A percentile compares a stretch with the other conserved stretches of the same genome.
phyloP scores from a whole-genome alignment of 345 rosid genomes.

The Cardiospermum halicacabum region DNA sequence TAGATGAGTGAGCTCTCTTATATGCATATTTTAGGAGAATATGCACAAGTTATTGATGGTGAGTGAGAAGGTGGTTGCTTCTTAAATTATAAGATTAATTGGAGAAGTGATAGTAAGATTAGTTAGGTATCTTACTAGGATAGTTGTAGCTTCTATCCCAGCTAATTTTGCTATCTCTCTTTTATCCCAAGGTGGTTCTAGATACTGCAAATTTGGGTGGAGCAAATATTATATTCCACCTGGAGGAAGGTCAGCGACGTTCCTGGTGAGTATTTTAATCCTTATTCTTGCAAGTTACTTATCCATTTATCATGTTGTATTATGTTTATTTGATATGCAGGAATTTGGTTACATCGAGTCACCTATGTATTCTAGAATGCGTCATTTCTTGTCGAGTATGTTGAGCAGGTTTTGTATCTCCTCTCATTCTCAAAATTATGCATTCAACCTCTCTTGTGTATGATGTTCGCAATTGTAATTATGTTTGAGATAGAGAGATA shows the following conservation, averaged over 20 bases:
- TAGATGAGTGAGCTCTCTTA: constrained; percentile 46
- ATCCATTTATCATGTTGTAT: constrained; percentile 1
- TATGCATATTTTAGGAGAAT: constrained; percentile 60
- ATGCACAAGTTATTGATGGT: constrained; percentile 80
- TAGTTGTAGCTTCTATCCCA: background rate
- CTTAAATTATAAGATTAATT: too few species aligned
- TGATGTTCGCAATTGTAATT: background rate
- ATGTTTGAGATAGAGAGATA: background rate
- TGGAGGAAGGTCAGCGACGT: constrained; percentile 75
- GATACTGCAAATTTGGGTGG: constrained; percentile 93
- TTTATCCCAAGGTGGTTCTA: constrained; percentile 71
- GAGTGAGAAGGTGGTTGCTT: constrained; percentile 7
- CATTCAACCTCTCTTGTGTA: background rate
- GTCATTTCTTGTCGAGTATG: constrained; percentile 64
- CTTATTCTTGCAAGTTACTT: too few species aligned
- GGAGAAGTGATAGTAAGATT: too few species aligned
- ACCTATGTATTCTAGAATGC: constrained; percentile 71
- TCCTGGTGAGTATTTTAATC: constrained; percentile 57
- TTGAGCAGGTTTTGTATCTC: constrained; percentile 48
- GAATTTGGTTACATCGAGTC: constrained; percentile 92
- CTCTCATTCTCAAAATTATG: background rate
- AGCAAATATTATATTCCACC: constrained; percentile 69
- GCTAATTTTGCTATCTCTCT: background rate
- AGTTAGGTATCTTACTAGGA: background rate
- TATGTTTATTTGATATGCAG: constrained; percentile 31